phyloP scores from a whole-genome alignment of 345 rosid species.

The Arabidopsis thaliana region DNA sequence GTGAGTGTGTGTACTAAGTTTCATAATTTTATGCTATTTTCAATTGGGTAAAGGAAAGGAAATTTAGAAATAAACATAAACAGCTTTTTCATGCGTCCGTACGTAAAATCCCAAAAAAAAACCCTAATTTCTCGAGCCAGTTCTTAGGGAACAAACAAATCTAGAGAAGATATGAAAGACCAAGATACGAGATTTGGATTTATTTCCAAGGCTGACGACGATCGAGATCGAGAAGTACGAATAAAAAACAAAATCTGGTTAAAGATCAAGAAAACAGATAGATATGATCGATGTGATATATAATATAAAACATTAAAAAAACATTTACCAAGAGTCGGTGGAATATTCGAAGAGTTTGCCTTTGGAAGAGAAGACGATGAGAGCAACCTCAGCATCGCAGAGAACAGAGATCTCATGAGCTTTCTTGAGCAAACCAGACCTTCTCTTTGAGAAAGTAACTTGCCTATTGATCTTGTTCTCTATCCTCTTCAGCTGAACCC shows the following conservation, averaged over 20 bases:
- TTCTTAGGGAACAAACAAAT: slow-evolving; percentile 43
- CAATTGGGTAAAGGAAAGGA: not conserved
- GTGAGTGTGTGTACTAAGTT: slow-evolving; percentile 38
- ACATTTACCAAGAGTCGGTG: slow-evolving; percentile 63
- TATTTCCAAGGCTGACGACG: slow-evolving; percentile 10
- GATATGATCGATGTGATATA: slow-evolving; percentile 34
- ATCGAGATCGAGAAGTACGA: slow-evolving; percentile 27
- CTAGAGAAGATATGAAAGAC: slow-evolving; percentile 30
- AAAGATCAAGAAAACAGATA: slow-evolving; percentile 24
- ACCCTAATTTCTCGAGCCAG: slow-evolving; percentile 48
- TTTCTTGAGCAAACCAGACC: slow-evolving; percentile 79
- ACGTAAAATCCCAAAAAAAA: slow-evolving; percentile 38
- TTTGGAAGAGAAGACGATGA: slow-evolving; percentile 81
- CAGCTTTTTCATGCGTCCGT: slow-evolving; percentile 44
- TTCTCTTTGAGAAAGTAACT: slow-evolving; percentile 87
- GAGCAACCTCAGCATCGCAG: slow-evolving; percentile 81
- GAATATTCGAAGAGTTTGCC: slow-evolving; percentile 88
- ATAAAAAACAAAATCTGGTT: not conserved
- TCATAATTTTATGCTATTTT: slow-evolving; percentile 46
- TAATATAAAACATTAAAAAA: slow-evolving; percentile 6
- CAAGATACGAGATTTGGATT: slow-evolving; percentile 19
- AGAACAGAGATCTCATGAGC: slow-evolving; percentile 90
- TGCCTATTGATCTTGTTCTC: slow-evolving; percentile 94
- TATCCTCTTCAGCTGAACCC: slow-evolving; percentile 88
- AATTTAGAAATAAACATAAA: not conserved